These are phyloP conservation scores for Solanum clarkiae DNA, from an alignment of 257 asterid genomes.

Conservation along the genomic window DNA sequence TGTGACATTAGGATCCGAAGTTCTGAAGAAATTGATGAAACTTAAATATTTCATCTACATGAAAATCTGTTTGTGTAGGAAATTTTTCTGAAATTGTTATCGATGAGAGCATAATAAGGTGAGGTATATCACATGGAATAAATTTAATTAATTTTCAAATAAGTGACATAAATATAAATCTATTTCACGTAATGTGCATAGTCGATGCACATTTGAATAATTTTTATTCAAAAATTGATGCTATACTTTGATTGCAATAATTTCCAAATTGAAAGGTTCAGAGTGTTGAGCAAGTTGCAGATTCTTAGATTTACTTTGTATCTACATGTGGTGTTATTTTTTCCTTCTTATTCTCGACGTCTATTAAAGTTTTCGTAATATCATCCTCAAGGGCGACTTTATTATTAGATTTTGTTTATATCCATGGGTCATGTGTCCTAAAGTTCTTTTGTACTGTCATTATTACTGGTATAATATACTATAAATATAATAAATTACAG, in stretches of 20 bases:
- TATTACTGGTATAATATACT: too few relatives aligned
- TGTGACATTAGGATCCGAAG: too few relatives aligned
- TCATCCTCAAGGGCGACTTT: background rate
- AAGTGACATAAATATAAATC: background rate
- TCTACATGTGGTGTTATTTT: background rate
- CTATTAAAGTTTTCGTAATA: background rate
- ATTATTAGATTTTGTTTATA: too few relatives aligned
- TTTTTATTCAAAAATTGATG: background rate
- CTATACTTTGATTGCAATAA: background rate
- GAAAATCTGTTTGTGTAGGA: too few relatives aligned
- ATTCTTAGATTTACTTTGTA: background rate
- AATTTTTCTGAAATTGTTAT: too few relatives aligned
- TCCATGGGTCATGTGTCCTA: accelerated
- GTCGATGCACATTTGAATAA: background rate
- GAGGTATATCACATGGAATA: too few relatives aligned
- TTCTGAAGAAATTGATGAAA: too few relatives aligned
- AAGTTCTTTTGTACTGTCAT: too few relatives aligned
- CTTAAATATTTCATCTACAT: too few relatives aligned
- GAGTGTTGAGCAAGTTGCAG: background rate
- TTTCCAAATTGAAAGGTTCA: background rate
- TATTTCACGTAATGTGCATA: background rate
- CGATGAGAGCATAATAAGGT: too few relatives aligned
- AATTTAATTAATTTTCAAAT: too few relatives aligned
- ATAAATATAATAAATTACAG: too few relatives aligned
- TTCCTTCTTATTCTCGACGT: background rate